Evolutionary conservation across 176 grass and related monocot genomes (phyloP).

Genomic region (Cenchrus purpureus): DNA sequence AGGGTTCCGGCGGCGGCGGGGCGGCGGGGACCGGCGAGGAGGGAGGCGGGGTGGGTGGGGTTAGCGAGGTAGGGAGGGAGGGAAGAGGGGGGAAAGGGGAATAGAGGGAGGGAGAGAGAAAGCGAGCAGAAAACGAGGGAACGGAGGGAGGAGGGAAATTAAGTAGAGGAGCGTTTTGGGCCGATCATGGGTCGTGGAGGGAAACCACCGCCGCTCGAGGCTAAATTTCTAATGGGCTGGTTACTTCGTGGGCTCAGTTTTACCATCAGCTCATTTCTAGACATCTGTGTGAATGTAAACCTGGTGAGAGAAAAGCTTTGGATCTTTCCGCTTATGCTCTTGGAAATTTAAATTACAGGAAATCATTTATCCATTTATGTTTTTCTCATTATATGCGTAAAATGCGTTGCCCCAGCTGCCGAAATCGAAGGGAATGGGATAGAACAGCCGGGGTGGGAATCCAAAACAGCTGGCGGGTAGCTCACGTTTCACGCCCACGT

Average conservation of each 20-base stretch:
- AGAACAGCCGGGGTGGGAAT: neutral
- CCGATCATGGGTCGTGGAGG: neutral
- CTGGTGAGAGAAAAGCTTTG: neutral
- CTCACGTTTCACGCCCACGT: neutral
- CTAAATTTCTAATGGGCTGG: conserved; percentile 19
- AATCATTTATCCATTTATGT: neutral
- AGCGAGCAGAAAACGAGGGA: conserved; percentile 64
- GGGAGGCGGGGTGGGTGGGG: conserved; percentile 44
- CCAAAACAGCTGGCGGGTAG: conserved; percentile 21
- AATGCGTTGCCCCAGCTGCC: neutral
- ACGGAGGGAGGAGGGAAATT: conserved; percentile 58
- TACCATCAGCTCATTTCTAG: no score
- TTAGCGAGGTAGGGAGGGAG: conserved; percentile 17
- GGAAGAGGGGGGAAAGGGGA: neutral
- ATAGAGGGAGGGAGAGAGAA: conserved; percentile 30
- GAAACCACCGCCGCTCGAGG: neutral
- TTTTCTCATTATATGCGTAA: neutral
- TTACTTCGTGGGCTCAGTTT: neutral
- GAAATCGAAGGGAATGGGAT: neutral
- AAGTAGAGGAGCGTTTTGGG: conserved; percentile 32
- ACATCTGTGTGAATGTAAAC: no score
- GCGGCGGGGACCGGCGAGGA: conserved; percentile 11
- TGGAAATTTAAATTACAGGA: neutral
- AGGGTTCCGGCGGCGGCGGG: conserved; percentile 45
- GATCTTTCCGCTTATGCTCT: neutral